Evolutionary conservation across 2,329 filamentous ascomycete species (phyloP).

Genomic region (Stagonosporopsis vannaccii): DNA sequence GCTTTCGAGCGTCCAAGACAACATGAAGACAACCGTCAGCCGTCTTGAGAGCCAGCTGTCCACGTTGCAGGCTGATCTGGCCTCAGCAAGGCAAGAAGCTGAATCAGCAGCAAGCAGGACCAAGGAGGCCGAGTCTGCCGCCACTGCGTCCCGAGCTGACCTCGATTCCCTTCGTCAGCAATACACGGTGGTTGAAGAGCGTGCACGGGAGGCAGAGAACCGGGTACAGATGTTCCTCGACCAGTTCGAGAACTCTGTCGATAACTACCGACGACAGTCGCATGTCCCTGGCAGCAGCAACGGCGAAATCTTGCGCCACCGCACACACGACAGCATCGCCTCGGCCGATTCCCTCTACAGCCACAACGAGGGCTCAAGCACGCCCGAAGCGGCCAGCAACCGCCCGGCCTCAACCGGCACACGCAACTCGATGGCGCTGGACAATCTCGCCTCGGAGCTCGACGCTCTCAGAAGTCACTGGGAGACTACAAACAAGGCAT

Average conservation of each 20-base stretch:
- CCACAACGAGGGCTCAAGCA: constrained; percentile 47
- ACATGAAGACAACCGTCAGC: constrained; percentile 69
- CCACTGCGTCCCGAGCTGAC: constrained; percentile 67
- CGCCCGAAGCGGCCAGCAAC: constrained; percentile 40
- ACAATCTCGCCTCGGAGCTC: constrained; percentile 89
- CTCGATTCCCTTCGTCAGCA: constrained; percentile 84
- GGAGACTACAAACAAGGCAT: constrained; percentile 96
- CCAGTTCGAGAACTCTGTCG: constrained; percentile 91
- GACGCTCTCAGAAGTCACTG: constrained; percentile 90
- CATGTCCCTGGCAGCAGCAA: constrained; percentile 51
- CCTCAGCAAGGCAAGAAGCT: constrained; percentile 70
- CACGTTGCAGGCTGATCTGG: constrained; percentile 73
- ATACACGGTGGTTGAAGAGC: constrained; percentile 80
- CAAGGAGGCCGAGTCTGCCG: constrained; percentile 62
- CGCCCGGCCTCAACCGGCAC: constrained; percentile 40
- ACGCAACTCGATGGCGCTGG: constrained; percentile 75
- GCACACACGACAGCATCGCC: constrained; percentile 67
- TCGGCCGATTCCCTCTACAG: constrained; percentile 61
- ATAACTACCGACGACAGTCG: constrained; percentile 86
- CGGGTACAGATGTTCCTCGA: constrained; percentile 93
- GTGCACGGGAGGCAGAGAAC: constrained; percentile 87
- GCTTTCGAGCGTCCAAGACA: constrained; percentile 72
- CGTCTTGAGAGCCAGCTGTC: constrained; percentile 76
- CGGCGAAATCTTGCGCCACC: constrained; percentile 48
- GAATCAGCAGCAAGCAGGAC: constrained; percentile 64